A percentile compares a stretch with the other conserved stretches of the same genome.
These are phyloP conservation scores for Jacaranda mimosifolia DNA, from an alignment of 257 asterid genomes.

Conservation along the genomic window DNA sequence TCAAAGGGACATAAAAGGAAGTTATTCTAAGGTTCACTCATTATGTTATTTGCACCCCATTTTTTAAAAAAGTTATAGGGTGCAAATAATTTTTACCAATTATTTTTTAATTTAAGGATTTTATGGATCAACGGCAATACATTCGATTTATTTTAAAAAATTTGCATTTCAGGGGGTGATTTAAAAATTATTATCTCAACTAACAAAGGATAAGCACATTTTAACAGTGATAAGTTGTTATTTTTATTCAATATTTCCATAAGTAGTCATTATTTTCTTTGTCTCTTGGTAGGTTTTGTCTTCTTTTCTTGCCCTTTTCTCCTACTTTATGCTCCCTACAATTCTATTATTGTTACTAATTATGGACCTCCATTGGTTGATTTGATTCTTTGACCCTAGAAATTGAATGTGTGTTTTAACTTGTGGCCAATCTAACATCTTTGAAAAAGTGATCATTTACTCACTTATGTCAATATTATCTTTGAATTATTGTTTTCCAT, in stretches of 20 bases:
- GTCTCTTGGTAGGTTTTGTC: conserved; percentile 3
- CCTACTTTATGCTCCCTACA: conserved; percentile 20
- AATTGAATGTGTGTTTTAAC: background rate
- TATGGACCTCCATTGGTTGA: background rate
- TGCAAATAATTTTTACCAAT: too few species aligned
- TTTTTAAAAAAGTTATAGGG: background rate
- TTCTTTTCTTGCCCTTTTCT: background rate
- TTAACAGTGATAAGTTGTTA: background rate
- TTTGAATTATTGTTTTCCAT: background rate
- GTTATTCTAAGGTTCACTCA: background rate
- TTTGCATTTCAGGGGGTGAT: background rate
- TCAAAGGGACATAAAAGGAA: background rate
- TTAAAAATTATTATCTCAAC: background rate
- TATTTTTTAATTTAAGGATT: too few species aligned
- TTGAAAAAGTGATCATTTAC: too few species aligned
- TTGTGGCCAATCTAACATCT: too few species aligned
- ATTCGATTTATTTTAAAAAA: background rate
- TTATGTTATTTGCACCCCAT: background rate
- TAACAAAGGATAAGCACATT: background rate
- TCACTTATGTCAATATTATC: background rate
- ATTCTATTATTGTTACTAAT: background rate
- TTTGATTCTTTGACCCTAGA: background rate
- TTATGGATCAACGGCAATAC: background rate
- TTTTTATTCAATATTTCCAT: conserved; percentile 7
- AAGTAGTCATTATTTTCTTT: background rate